Base-by-base conservation (phyloP, 768 basidiomycete species). In the Lactarius vividus region DNA sequence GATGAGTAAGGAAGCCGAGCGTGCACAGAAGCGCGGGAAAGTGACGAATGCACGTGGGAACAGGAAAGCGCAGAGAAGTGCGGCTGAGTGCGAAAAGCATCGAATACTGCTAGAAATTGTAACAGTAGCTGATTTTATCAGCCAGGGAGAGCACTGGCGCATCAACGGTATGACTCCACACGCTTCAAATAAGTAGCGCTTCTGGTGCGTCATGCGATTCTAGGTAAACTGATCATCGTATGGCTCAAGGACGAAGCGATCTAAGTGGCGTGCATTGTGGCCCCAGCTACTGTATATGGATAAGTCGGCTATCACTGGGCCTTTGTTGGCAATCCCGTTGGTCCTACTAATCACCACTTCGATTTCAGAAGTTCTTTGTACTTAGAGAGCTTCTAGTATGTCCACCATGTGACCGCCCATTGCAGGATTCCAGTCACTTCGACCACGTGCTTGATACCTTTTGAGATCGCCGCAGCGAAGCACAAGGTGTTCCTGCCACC, bases 291-390 rank as follows among this genome's bases (percentile, higher is more conserved):
- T 16, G 40, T 57, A 26, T 55, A 37, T n/a, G 11, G 64, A 31
- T 52, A 52, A 54, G 40, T 5, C 40, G 29, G 52, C 6, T 6
- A n/a, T n/a, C 10, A 52, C 20, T 2, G 6, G 9, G 11, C 39
- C 13, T 35, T 54, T 59, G 40, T 59, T n/a, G 31, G 40, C 18
- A n/a, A 65, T 18, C 9, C 29, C 35, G 35, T 40, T 18, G 59
- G 40, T 40, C 40, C 64, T 20, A 44, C 58, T 37, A 60, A 60
- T 65, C 59, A 23, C 42, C 64, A 59, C 58, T 39, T 52, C 40
- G 26, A 54, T 33, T 40, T 42, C 16, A 23, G 63, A n/a, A 53
- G n/a, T 35, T 54, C 31, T 16, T 23, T 56, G 37, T 15, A 39
- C 5, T 6, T 39, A 39, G 5, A 15, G 5, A 15, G 37, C 15